phyloP scores from a whole-genome alignment of 2,329 filamentous ascomycete genomes.

The Calcarisporium arbuscula region DNA sequence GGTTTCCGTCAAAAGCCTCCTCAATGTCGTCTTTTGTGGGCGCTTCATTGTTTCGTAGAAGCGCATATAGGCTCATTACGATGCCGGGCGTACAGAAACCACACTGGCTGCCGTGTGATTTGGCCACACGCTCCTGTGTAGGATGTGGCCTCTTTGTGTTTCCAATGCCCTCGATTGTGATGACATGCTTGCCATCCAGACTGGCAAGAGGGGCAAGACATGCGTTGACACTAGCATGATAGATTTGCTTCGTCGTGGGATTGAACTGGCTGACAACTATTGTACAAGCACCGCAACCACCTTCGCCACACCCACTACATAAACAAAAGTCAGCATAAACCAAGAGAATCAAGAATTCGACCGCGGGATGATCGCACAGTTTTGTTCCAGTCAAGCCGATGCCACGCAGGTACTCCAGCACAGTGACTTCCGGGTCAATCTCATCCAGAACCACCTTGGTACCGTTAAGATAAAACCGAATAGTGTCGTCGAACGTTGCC shows the following conservation, averaged over 20 bases:
- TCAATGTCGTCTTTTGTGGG: conserved; percentile 81
- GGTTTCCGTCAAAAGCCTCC: conserved; percentile 93
- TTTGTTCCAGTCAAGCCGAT: conserved; percentile 95
- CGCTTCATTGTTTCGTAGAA: conserved; percentile 74
- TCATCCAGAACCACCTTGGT: conserved; percentile 81
- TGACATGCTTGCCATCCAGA: conserved; percentile 95
- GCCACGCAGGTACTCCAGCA: conserved; percentile 87
- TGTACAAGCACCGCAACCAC: conserved; percentile 93
- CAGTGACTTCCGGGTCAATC: conserved; percentile 83
- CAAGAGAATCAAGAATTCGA: background rate
- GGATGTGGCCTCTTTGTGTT: conserved; percentile 82
- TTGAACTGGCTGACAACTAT: conserved; percentile 93
- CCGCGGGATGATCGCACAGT: conserved; percentile 41
- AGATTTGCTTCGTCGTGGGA: conserved; percentile 84
- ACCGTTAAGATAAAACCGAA: conserved; percentile 92
- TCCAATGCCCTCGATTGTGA: conserved; percentile 95
- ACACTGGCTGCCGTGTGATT: conserved; percentile 86
- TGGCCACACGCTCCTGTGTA: conserved; percentile 83
- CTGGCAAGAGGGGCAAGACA: conserved; percentile 89
- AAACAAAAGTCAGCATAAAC: conserved; percentile 5
- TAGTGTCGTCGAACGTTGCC: conserved; percentile 74
- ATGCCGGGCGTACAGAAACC: conserved; percentile 96
- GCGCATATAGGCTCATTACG: conserved; percentile 93
- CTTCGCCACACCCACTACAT: conserved; percentile 77
- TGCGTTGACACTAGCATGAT: conserved; percentile 94